phyloP scores from a whole-genome alignment of 345 rosid genomes.

The Carallia pectinifolia region DNA sequence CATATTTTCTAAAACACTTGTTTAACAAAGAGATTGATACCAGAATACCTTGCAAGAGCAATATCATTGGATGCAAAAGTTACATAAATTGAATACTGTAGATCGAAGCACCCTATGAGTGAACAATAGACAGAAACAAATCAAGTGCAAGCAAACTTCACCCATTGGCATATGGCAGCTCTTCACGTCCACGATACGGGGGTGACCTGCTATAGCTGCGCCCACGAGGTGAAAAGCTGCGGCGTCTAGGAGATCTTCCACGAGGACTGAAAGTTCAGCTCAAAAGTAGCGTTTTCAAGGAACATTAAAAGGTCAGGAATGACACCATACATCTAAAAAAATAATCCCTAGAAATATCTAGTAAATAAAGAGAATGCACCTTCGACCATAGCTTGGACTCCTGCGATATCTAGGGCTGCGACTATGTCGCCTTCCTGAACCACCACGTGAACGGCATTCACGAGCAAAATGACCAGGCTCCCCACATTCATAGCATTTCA shows the following conservation, averaged over 20 bases:
- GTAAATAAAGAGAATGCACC: constrained; percentile 29
- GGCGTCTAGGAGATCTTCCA: constrained; percentile 70
- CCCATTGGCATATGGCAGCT: constrained; percentile 89
- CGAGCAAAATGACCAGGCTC: constrained; percentile 95
- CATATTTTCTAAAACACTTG: too few species aligned
- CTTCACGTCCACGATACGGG: constrained; percentile 73
- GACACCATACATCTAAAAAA: not conserved
- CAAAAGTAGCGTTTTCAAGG: constrained; percentile 4
- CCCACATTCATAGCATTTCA: constrained; percentile 89
- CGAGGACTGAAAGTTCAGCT: constrained; percentile 89
- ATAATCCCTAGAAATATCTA: too few species aligned
- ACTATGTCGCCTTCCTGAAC: constrained; percentile 71
- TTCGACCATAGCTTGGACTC: constrained; percentile 84
- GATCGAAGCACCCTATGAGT: too few species aligned
- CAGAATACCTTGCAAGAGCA: too few species aligned
- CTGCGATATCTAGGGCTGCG: constrained; percentile 82
- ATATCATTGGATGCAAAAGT: too few species aligned
- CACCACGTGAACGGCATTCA: constrained; percentile 75
- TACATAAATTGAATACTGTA: too few species aligned
- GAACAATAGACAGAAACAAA: not conserved
- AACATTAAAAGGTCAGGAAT: not conserved
- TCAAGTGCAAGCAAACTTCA: constrained; percentile 29
- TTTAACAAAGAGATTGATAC: too few species aligned
- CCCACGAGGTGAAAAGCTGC: constrained; percentile 85
- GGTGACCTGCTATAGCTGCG: constrained; percentile 93